Evolutionary conservation across 257 asterid genomes (phyloP), one percentile per base, ranked within the genome.

Genomic region (Jasminum sambac): DNA sequence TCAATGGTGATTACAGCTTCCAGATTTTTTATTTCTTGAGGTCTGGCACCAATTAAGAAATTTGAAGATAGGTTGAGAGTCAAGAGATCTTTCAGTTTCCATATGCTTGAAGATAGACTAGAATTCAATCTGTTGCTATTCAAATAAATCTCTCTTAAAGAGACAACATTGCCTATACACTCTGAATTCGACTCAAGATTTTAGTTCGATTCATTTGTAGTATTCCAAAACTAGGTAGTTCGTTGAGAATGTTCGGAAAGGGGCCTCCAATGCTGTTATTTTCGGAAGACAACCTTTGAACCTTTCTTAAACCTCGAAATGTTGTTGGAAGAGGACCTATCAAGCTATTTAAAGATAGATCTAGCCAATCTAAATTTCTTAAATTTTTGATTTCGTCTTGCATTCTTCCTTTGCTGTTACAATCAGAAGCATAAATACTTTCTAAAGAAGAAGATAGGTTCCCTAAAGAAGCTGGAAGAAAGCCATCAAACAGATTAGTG

Each of bases 401-500:
- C 58, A 79, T 67, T 21, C 30, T 25, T 2, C 80, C 83, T 52
- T 25, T 71, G 16, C 74, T 60, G 17, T 4, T 40, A 61, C 74
- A 70, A 12, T 44, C 10, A 1, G 7, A 37, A 16, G 58, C 70
- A 12, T 1, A 5, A 2, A 80, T 42, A 1, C 0, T 11, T 5
- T 36, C 9, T 9, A 82, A 34, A 0, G 76, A 71, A 13, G 72
- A 38, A 12, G 85, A 81, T 2, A 80, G 62, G 25, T 81, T 81
- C 11, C 82, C 82, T 11, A 81, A 12, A 38, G 82, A 74, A 8
- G 52, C 2, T 11, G 83, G 83, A 50, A 81, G 63, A 3, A 9
- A 8, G 3, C 72, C 69, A 8, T 64, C 9, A 0, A 72, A 11
- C 16, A 72, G 77, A 61, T 75, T 81, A 19, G 23, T 6, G 26